Base-by-base conservation (phyloP, 2,329 filamentous ascomycete genomes). In the Macroventuria anomochaeta region DNA sequence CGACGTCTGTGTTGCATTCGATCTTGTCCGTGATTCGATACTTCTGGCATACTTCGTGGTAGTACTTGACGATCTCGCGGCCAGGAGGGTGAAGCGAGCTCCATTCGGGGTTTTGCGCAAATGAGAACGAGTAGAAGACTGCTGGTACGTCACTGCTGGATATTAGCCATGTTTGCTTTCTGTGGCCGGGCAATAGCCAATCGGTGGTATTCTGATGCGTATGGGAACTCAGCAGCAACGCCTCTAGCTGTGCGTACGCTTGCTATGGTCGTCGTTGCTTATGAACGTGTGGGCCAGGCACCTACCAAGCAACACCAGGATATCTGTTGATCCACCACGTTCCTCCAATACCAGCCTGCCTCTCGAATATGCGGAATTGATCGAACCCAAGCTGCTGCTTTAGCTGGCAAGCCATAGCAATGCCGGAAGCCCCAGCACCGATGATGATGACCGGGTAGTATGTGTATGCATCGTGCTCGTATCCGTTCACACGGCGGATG, bases 271-370 rank as follows among this genome's bases (percentile, higher is more conserved):
- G 34, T 15, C 1, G 7, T 38, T 25, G 34, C 18, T 31, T 21
- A 7, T 25, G 26, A 18, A 20, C 12, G 33, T 29, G n/a, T 10
- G 21, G 17, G 37, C 10, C 26, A 5, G 15, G 17, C 21, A 65
- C 63, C 43, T 59, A 71, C 67, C 64, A 70, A 39, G 65, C 62
- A 71, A 75, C 71, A 33, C 75, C 74, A 15, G 73, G 85, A 68
- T 88, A 88, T 26, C 79, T 76, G 66, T 88, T 88, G 37, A 80
- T 80, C 70, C 79, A 80, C 86, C 86, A 89, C 1, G 85, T 88
- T 7, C 86, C 86, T 26, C 86, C 86, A 36, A 87, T 76, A 3
- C 80, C 79, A 3, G 76, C 72, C 55, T 84, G 76, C 11, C 82
- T 77, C 20, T 88, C 86, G 54, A 87, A 88, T 64, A 88, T 79